Conservation (phyloP, 2,329 filamentous ascomycete species). For the Chaetomiaceae sp. region DNA sequence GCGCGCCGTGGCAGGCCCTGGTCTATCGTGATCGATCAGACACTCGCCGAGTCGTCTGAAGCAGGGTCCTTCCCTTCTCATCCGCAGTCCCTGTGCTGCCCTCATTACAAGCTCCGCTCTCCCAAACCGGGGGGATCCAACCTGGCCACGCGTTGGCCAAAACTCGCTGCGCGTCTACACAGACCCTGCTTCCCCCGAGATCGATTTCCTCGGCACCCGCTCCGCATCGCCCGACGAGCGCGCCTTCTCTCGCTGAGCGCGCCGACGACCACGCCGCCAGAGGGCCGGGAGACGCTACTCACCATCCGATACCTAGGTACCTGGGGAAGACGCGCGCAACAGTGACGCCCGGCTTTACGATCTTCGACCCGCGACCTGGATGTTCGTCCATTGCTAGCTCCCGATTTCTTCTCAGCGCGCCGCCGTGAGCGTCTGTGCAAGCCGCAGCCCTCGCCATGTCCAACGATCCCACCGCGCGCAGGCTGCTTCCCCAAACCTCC, state of each 20-base stretch:
- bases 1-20: constrained; percentile 5
- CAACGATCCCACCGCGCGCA: constrained; percentile 55
- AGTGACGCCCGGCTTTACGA: no score
- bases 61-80: constrained; percentile 16
- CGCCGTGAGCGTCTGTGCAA: constrained; percentile 19
- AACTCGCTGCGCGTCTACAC: constrained; percentile 15
- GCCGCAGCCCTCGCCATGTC: constrained; percentile 45
- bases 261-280: constrained; percentile 1
- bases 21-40: constrained; percentile 7
- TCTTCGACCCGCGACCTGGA: constrained; percentile 12
- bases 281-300: not conserved
- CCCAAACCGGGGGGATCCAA: constrained; percentile 7
- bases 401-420: constrained; percentile 9
- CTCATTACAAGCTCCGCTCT: constrained; percentile 9
- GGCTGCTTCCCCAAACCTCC: constrained; percentile 59
- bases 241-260: not conserved
- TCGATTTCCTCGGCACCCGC: not conserved
- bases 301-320: no score
- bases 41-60: constrained; percentile 5
- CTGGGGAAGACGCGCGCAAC: no score
- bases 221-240: constrained; percentile 10
- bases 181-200: constrained; percentile 4
- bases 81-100: constrained; percentile 5
- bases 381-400: constrained; percentile 10
- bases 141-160: constrained; percentile 14